Base-by-base conservation (phyloP, 352 stramenopile species). In the Vaucheria bursata region DNA sequence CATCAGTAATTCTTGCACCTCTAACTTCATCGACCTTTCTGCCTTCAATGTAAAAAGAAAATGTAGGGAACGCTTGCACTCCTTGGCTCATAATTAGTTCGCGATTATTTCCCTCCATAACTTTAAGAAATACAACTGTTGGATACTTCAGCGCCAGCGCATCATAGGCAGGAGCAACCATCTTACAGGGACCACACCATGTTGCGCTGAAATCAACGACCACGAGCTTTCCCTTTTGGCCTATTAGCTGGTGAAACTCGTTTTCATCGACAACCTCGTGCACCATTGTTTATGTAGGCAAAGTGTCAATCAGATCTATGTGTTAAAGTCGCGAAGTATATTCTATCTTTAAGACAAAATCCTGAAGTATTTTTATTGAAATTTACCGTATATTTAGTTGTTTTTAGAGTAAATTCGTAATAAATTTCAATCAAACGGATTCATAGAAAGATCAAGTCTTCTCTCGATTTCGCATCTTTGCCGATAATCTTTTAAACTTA, bases 31-130 rank as follows among this genome's bases (percentile, higher is more conserved):
- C 91, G 40, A 95, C 88, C 85, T 94, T 93, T 76, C 82, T 83
- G 73, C 92, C 86, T 76, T 84, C 93, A 73, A 95, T 83, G 80
- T 95, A 95, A 76, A 95, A 93, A 79, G 93, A 89, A 82, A 95
- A 95, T 0, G 91, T 95, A 31, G 91, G 91, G 82, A 94, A 95
- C 33, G 88, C 89, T 12, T 87, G 87, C 34, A 95, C 79, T 86
- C 86, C 89, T 33, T 93, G 72, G 1, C 88, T 77, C 53, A 85
- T 52, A 79, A 95, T 92, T 36, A 95, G 81, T 73, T 91, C 90
- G 38, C 88, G 84, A 83, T 94, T 94, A 79, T 90, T 85, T 34
- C 85, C 90, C 82, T 95, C 89, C 49, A 81, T 71, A 50, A 89
- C 88, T 64, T 90, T 90, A 12, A 94, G 85, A 70, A 95, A 95